Base-by-base conservation (phyloP, 768 basidiomycete genomes). In the Termitomyces sp. region DNA sequence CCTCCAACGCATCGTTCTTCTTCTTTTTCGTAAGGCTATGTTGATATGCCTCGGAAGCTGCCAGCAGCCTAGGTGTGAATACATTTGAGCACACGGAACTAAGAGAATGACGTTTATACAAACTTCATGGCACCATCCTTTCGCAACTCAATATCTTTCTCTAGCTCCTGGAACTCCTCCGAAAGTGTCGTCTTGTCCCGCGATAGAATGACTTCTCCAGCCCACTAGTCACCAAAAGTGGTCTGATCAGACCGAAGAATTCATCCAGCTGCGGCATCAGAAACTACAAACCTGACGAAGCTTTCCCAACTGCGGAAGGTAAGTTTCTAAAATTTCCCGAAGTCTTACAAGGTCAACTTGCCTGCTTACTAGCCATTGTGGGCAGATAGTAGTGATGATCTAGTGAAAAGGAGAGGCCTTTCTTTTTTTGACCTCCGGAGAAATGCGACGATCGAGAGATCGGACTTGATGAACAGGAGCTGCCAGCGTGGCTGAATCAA, bases 151-250 rank as follows among this genome's bases (percentile, higher is more conserved):
- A 97, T 84, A 68, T 96, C 93, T 65, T 81, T 80, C 72, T 95
- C 92, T 47, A 95, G 77, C 50, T 88, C 90, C 39, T 76, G 81
- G 70, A 95, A 89, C 62, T 94, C 93, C 27, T 89, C 88, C 3
- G 88, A 84, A 34, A 88, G 80, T 45, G 82, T 73, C 2, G 89
- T 86, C 79, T 90, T 95, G 69, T 93, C 91, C 62, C 87, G 83
- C 27, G 88, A 81, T 42, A 90, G 86, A 55, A 97, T 92, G 65
- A 91, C 88, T 74, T 95, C 93, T 44, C 90, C 91, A 6, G 91
- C 91, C 89, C 92, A 91, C 90, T 95, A 66, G 46, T 64, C 45
- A 58, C 62, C 51, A 61, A 69, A 69, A 70, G 70, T 72, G 68
- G 73, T 66, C 60, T 68, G 66, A 73, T 73, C 66, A 67, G 41